Conservation (phyloP, 139 green algal species). For the Chlamydomonas applanata region DNA sequence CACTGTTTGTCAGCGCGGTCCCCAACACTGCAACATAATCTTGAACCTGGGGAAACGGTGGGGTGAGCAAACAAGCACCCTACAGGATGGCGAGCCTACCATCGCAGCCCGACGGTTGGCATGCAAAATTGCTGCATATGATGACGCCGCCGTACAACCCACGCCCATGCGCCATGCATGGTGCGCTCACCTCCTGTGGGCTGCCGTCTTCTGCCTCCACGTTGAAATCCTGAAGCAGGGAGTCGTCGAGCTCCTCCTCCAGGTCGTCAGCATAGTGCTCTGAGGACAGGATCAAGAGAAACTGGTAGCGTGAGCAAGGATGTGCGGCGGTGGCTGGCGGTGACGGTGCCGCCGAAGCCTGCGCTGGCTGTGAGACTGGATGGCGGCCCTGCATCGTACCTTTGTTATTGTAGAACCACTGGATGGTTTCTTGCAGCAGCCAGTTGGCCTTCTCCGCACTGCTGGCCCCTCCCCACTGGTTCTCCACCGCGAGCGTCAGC, state of each 20-base stretch:
- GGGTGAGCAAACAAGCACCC: too few relatives aligned
- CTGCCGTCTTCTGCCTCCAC: conserved; percentile 71
- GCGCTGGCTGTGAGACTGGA: too few relatives aligned
- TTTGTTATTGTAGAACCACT: conserved; percentile 83
- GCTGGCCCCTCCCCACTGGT: conserved; percentile 81
- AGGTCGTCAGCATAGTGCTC: conserved; percentile 77
- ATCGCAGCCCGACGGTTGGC: neutral
- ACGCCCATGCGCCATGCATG: neutral
- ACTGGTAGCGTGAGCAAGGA: neutral
- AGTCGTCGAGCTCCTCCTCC: conserved; percentile 66
- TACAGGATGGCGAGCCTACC: too few relatives aligned
- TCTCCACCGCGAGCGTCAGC: conserved; percentile 81
- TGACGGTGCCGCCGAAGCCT: neutral
- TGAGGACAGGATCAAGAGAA: conserved; percentile 28
- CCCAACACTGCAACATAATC: too few relatives aligned
- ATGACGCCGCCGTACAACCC: too few relatives aligned
- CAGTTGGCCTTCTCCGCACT: conserved; percentile 74
- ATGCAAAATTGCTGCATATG: too few relatives aligned
- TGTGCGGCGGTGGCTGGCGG: neutral
- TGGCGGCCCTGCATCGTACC: too few relatives aligned
- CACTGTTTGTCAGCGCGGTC: too few relatives aligned
- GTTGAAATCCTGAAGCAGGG: conserved; percentile 72
- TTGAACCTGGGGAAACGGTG: too few relatives aligned
- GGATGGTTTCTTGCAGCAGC: conserved; percentile 69
- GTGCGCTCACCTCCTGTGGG: conserved; percentile 46